A percentile compares a stretch with the other conserved stretches of the same genome.
Evolutionary conservation across 495 filamentous ascomycete species (phyloP).

Genomic region (Neurospora terricola): DNA sequence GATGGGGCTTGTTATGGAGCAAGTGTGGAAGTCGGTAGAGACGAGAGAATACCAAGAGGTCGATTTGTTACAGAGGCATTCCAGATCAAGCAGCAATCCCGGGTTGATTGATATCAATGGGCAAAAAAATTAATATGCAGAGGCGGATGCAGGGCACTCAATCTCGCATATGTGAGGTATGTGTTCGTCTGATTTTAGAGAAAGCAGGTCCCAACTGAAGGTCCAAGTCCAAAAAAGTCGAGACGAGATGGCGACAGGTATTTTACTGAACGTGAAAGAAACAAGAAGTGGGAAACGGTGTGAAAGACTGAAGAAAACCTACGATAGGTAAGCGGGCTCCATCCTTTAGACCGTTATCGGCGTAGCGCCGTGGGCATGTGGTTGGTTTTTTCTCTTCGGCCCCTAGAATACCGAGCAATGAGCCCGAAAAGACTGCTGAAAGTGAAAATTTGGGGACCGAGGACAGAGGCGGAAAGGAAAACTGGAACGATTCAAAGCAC

Average conservation of each 20-base stretch:
- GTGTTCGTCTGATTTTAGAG: not conserved
- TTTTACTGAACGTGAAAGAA: not conserved
- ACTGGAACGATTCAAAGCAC: not conserved
- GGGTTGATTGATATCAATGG: not conserved
- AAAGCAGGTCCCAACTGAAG: not conserved
- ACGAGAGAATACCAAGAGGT: not conserved
- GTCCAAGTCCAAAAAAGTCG: not conserved
- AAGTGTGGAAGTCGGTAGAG: not conserved
- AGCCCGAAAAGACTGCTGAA: slow-evolving; percentile 2
- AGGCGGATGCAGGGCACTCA: not conserved
- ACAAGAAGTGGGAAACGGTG: not conserved
- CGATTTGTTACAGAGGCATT: not conserved
- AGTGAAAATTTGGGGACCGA: not conserved
- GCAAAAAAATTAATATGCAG: not conserved
- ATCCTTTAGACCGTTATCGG: not conserved
- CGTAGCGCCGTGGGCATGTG: not conserved
- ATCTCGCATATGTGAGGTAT: not conserved
- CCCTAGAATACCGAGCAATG: not conserved
- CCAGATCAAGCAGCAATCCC: not conserved
- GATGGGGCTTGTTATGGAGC: not conserved
- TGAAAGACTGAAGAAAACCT: not conserved
- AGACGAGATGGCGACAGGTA: not conserved
- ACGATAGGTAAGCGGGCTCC: not conserved
- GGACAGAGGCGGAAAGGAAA: not conserved
- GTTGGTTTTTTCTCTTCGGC: not conserved